phyloP scores from a whole-genome alignment of 1,139 yeast genomes.

The Pichia sp. region DNA sequence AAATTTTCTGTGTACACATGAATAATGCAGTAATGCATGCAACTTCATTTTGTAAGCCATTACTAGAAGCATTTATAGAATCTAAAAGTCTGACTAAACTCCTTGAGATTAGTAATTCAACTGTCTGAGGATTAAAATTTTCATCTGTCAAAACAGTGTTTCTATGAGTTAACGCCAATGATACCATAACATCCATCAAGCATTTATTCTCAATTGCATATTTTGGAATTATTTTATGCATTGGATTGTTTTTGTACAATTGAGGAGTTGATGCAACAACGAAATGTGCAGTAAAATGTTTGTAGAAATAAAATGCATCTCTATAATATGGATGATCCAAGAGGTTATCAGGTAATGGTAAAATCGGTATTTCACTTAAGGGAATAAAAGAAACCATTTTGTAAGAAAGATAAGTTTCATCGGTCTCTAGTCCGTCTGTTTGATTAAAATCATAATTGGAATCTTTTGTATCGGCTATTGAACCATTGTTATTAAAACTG shows the following conservation, averaged over 20 bases:
- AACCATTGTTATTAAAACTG: neutral
- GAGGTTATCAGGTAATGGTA: constrained; percentile 14
- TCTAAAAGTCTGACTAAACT: constrained; percentile 7
- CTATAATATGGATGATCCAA: constrained; percentile 13
- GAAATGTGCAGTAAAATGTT: constrained; percentile 13
- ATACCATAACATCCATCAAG: constrained; percentile 10
- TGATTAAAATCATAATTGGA: too few relatives aligned
- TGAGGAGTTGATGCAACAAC: constrained; percentile 14
- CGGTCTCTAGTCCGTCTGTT: too few relatives aligned
- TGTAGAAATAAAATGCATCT: constrained; percentile 11
- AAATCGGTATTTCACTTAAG: constrained; percentile 5
- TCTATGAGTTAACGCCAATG: constrained; percentile 14
- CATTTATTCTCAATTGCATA: constrained; percentile 9
- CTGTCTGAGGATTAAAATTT: constrained; percentile 8
- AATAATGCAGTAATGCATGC: constrained; percentile 11
- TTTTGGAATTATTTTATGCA: constrained; percentile 9
- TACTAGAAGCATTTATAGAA: neutral
- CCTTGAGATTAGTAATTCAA: constrained; percentile 10
- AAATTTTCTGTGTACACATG: constrained; percentile 12
- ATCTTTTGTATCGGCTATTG: too few relatives aligned
- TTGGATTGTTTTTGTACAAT: constrained; percentile 11
- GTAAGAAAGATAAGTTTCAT: neutral
- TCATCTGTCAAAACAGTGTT: constrained; percentile 12
- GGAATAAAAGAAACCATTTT: constrained; percentile 9
- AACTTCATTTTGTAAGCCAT: constrained; percentile 6